Evolutionary conservation across 768 basidiomycete species (phyloP), one percentile per base, ranked within the genome.

Genomic region (Russula vinacea): DNA sequence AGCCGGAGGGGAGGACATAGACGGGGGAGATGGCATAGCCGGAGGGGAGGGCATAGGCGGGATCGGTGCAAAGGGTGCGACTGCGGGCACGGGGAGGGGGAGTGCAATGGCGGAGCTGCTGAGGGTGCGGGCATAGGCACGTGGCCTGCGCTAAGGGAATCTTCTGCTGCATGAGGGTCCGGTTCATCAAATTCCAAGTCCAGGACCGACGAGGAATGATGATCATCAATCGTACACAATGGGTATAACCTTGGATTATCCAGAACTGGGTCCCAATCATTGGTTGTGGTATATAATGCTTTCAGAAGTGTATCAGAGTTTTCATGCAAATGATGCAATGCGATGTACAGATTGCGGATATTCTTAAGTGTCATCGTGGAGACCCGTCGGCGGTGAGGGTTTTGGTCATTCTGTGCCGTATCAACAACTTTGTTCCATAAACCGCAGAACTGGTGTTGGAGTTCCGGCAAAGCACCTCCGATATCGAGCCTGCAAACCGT

Each of bases 281-380:
- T 53, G 29, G 3, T 39, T 14, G 16, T 40, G 39, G 5, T 16
- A 10, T 10, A 13, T 26, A 37, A 61, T 26, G 2, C 9, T 0
- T n/a, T 16, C 17, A 5, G 16, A 11, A 2, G 22, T n/a, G 16
- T 11, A 9, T 0, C 5, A 5, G 29, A 5, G 29, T 29, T 29
- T 29, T 24, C 33, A 29, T 61, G 60, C 24, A 61, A 26, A 16
- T n/a, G n/a, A n/a, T n/a, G n/a, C n/a, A n/a, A n/a, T n/a, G 60
- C 22, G 44, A 55, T 3, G 35, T 55, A 61, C 10, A 47, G 32
- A 32, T 35, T 55, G 7, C 60, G 60, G 19, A 61, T 26, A 37
- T 45, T 54, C 53, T 45, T 61, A 33, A 61, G 60, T 6, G 22
- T 37, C 7, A 10, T 26, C 16, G 29, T 7, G 22, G 16, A 13